Evolutionary conservation across 164 flowering plant genomes (phyloP), one percentile per base, ranked within the genome.

Genomic region (Vitis amurensis): DNA sequence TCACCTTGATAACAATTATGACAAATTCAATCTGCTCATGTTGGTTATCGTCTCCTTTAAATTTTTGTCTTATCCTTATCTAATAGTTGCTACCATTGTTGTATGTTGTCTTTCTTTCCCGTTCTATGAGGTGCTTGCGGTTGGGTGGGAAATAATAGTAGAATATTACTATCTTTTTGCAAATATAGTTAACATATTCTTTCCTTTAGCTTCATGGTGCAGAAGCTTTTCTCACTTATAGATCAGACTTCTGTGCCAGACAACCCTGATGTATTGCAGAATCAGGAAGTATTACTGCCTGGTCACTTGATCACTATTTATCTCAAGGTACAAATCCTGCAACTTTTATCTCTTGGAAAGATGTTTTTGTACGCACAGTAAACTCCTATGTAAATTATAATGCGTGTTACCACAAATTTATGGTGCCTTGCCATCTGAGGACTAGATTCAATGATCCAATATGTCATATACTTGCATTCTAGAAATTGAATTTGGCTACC

Each of bases 11-110:
- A 74, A 78, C 68, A 77, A 85, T 70, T 66, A 86, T 69, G 97
- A 95, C 76, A 95, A 95, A 77, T 95, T 88, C 79, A 88, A 89
- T 83, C 81, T 95, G 74, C 94, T 95, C 71, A 91, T 93, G 98
- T 94, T 49, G 81, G 97, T 59, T 48, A 2, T 47, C 68, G n/a
- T 13, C 71, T 69, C 64, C 63, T 52, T 17, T 56, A 31, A 16
- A 44, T 61, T 49, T 37, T 9, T 47, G 4, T 51, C 55, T 60
- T 58, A 30, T 68, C 10, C 13, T 68, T 23, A 2, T 30, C 61
- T 17, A 50, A 0, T 5, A 3, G 15, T 19, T 23, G 71, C 44
- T 31, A 27, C 15, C 50, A 12, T 44, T 51, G 50, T 44, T 47
- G 12, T 60, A 44, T 37, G 16, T 1, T 3, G 11, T 56, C 29